phyloP scores from a whole-genome alignment of 805 yeast genomes.

The Yamadazyma phyllophila region DNA sequence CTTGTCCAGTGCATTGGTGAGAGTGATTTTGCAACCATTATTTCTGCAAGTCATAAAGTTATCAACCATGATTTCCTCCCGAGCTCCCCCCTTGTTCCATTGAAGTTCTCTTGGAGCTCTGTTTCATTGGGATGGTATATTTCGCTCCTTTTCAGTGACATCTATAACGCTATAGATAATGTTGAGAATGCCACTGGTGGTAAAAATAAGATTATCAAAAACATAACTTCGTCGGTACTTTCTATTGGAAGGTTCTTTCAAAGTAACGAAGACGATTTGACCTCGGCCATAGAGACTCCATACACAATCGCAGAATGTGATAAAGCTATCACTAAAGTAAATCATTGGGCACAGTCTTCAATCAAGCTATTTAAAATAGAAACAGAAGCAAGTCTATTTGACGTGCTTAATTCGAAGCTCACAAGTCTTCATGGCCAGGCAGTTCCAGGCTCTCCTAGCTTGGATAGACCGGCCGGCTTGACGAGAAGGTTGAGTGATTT shows the following conservation, averaged over 20 bases:
- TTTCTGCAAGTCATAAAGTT: conserved; percentile 24
- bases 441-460: conserved; percentile 31
- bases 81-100: conserved; percentile 37
- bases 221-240: conserved; percentile 32
- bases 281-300: conserved; percentile 12
- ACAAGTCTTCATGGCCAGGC: conserved; percentile 11
- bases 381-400: conserved; percentile 17
- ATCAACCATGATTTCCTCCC: conserved; percentile 44
- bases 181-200: conserved; percentile 22
- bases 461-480: conserved; percentile 47
- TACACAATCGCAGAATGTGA: conserved; percentile 23
- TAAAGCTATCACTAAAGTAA: conserved; percentile 32
- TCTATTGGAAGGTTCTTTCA: conserved; percentile 35
- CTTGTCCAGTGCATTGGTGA: conserved; percentile 42
- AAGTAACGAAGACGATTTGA: conserved; percentile 6
- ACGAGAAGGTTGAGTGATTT: conserved; percentile 49
- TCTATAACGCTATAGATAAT: conserved; percentile 35
- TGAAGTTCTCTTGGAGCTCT: conserved; percentile 61
- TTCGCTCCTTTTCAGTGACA: conserved; percentile 59
- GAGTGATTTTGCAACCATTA: conserved; percentile 26
- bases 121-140: conserved; percentile 75
- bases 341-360: conserved; percentile 53
- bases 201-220: conserved; percentile 38
- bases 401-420: conserved; percentile 15
- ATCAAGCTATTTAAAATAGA: conserved; percentile 50